These are phyloP conservation scores for Parsonsia alboflavescens DNA, from an alignment of 257 asterid species.

Conservation along the genomic window DNA sequence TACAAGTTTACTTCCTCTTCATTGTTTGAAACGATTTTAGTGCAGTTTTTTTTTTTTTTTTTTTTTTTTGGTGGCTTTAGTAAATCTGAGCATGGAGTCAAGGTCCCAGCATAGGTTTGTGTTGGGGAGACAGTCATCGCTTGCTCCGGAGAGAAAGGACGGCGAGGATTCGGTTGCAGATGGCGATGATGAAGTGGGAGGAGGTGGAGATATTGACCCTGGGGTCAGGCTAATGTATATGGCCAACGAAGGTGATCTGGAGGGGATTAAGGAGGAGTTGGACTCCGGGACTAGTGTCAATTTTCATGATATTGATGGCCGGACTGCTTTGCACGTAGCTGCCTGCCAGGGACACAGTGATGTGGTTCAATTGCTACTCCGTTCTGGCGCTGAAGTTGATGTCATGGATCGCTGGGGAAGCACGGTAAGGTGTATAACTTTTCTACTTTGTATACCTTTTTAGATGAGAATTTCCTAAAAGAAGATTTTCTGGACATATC, in stretches of 20 bases:
- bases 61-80: background rate
- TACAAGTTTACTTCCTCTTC: background rate
- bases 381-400: slow-evolving; percentile 52
- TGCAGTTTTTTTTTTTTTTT: background rate
- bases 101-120: slow-evolving; percentile 52
- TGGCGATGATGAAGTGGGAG: slow-evolving; percentile 27
- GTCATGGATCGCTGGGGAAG: slow-evolving; percentile 85
- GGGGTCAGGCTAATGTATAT: slow-evolving; percentile 70
- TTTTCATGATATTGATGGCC: slow-evolving; percentile 63
- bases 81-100: slow-evolving; percentile 35
- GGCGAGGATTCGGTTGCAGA: slow-evolving; percentile 18
- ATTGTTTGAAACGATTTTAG: background rate
- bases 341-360: slow-evolving; percentile 68
- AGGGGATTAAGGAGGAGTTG: slow-evolving; percentile 66
- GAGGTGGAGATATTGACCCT: slow-evolving; percentile 40
- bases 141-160: slow-evolving; percentile 41
- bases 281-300: slow-evolving; percentile 52
- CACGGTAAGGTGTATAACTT: slow-evolving; percentile 44
- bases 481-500: background rate
- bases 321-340: slow-evolving; percentile 81
- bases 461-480: background rate
- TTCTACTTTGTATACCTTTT: background rate
- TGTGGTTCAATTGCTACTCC: slow-evolving; percentile 53
- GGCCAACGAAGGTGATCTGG: slow-evolving; percentile 75
- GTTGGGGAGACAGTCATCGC: slow-evolving; percentile 63